Evolutionary conservation across 208 protist species (phyloP).

Genomic region (Trypanosoma lewisi): DNA sequence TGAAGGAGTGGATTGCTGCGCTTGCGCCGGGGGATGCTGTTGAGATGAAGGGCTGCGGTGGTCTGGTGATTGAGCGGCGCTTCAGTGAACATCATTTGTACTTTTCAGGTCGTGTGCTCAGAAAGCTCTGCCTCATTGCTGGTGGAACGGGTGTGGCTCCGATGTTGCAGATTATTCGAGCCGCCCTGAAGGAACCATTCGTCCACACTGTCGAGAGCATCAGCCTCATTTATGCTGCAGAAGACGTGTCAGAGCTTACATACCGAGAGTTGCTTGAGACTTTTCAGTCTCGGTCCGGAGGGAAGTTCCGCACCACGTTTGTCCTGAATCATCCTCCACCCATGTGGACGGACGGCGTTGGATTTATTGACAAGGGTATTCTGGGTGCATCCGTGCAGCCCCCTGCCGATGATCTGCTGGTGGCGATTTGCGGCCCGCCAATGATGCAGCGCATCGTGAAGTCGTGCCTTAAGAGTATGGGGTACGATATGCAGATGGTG

Average conservation of each 20-base stretch:
- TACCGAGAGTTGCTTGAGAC: slow-evolving; percentile 54
- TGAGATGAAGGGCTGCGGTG: slow-evolving; percentile 61
- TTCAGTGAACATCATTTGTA: slow-evolving; percentile 43
- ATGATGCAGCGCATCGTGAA: no score
- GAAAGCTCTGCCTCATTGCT: slow-evolving; percentile 53
- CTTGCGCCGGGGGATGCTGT: slow-evolving; percentile 66
- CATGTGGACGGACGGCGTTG: no score
- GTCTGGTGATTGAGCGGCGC: slow-evolving; percentile 43
- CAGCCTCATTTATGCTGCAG: slow-evolving; percentile 58
- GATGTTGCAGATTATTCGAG: slow-evolving; percentile 80
- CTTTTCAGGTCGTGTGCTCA: slow-evolving; percentile 38
- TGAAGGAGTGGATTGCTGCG: slow-evolving; percentile 61
- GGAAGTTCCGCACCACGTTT: slow-evolving; percentile 71
- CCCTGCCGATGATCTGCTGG: no score
- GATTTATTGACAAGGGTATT: no score
- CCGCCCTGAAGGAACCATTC: slow-evolving; percentile 46
- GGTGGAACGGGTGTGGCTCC: slow-evolving; percentile 71
- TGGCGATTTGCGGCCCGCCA: no score
- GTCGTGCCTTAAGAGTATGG: no score
- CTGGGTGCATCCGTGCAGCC: no score
- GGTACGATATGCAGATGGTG: no score
- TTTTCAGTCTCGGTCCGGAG: slow-evolving; percentile 55
- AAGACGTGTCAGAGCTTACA: slow-evolving; percentile 50
- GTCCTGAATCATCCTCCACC: no score
- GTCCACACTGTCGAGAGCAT: slow-evolving; percentile 49